These are phyloP conservation scores for Apophysomyces variabilis DNA, from an alignment of 371 early-diverging fungal genomes.

Conservation along the genomic window DNA sequence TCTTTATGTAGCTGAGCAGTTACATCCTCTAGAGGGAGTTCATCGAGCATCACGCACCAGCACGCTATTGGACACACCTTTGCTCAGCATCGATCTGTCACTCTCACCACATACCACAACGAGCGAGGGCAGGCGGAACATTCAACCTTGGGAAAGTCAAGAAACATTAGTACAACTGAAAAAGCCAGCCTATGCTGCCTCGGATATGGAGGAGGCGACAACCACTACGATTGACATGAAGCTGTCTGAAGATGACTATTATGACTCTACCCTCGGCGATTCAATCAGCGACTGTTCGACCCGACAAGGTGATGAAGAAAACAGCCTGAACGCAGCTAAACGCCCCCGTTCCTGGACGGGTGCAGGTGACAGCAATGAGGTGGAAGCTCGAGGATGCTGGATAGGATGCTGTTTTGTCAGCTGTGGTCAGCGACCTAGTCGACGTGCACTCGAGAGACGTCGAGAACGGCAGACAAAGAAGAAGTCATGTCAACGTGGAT, in stretches of 20 bases:
- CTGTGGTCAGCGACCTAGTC: constrained; percentile 27
- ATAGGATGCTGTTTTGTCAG: constrained; percentile 48
- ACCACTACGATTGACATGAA: constrained; percentile 7
- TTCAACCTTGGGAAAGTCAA: constrained; percentile 49
- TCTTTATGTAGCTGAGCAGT: constrained; percentile 4
- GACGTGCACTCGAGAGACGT: constrained; percentile 11
- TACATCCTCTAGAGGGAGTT: constrained; percentile 21
- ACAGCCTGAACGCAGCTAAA: constrained; percentile 12
- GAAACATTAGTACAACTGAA: constrained; percentile 42
- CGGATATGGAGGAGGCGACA: constrained; percentile 31
- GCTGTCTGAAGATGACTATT: constrained; percentile 10
- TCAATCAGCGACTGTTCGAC: constrained; percentile 18
- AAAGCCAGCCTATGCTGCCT: background rate
- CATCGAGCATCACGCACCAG: constrained; percentile 6
- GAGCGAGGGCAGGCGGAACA: constrained; percentile 14
- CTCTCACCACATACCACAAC: constrained; percentile 16
- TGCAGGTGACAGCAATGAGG: background rate
- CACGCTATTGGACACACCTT: constrained; percentile 17
- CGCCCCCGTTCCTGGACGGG: constrained; percentile 7
- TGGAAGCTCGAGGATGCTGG: constrained; percentile 34
- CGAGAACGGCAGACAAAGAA: constrained; percentile 5
- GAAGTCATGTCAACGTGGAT: constrained; percentile 24
- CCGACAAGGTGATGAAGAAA: constrained; percentile 17
- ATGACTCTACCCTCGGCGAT: constrained; percentile 10
- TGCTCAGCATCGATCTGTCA: constrained; percentile 19